Evolutionary conservation across 371 early-diverging fungal species (phyloP), one percentile per base, ranked within the genome.

Genomic region (Dinochytrium kinnereticum): DNA sequence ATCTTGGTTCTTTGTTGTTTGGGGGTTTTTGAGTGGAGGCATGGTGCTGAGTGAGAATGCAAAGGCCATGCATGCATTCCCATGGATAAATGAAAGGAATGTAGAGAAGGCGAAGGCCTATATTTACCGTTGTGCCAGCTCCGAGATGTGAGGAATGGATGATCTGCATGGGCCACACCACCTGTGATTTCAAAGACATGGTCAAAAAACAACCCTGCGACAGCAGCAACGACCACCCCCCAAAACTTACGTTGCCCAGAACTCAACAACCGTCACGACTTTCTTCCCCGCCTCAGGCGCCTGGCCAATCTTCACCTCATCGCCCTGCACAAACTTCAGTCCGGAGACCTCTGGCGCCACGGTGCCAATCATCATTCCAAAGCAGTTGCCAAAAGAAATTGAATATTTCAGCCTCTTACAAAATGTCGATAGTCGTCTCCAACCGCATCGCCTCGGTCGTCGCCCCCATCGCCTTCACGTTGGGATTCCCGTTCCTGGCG

Each of bases 161-260:
- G 50, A 10, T 19, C 68, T 40, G 69, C 76, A 76, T n/a, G 76
- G 76, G 15, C 68, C 68, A 49, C 75, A 75, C 64, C 65, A 59
- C 28, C 39, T 49, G 34, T 7, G 15, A 13, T 10, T 2, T 38
- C 24, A 38, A 26, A 5, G 13, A 17, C 69, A 68, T 51, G 36
- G 5, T 38, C 53, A 3, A 50, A 28, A 19, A 31, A 10, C 33
- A 26, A 31, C 2, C 1, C 24, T 40, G 15, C 51, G 5, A 24
- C 28, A 33, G 37, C 33, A 69, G n/a, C n/a, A n/a, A n/a, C n/a
- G n/a, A 59, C 59, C 68, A 40, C 59, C 26, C 24, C 26, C 55
- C n/a, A n/a, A n/a, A n/a, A 53, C 55, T 53, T 26, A 53, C 55
- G 55, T 70, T 37, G 75, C 71, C 76, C 76, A 76, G 65, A 76